phyloP scores from a whole-genome alignment of 495 filamentous ascomycete species.

The Friedmanniomyces endolithicus region DNA sequence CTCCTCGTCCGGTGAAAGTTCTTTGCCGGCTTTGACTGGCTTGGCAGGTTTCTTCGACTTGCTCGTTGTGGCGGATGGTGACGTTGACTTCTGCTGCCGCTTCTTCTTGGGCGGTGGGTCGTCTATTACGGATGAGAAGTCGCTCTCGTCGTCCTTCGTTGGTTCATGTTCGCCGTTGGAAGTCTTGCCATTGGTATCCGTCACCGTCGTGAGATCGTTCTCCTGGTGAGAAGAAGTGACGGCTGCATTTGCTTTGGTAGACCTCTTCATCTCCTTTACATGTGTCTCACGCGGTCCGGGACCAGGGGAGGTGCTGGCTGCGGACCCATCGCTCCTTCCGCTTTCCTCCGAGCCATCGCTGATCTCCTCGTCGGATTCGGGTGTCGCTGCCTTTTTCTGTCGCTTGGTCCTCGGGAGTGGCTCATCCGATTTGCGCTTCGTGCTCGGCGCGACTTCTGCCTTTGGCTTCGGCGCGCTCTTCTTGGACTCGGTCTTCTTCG shows the following conservation, averaged over 20 bases:
- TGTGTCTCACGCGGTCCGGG: too few species aligned
- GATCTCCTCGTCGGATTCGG: neutral
- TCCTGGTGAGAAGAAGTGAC: neutral
- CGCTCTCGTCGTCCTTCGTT: conserved; percentile 45
- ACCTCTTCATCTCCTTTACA: neutral
- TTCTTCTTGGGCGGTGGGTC: conserved; percentile 45
- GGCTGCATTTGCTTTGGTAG: neutral
- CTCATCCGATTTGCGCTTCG: conserved; percentile 21
- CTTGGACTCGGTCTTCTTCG: neutral
- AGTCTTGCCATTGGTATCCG: conserved; percentile 18
- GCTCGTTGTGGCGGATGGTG: conserved; percentile 20
- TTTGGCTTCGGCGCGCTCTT: conserved; percentile 6
- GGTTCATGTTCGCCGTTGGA: conserved; percentile 10
- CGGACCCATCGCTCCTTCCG: neutral
- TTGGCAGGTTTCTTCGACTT: conserved; percentile 12
- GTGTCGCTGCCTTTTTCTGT: neutral
- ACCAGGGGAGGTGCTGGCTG: too few species aligned
- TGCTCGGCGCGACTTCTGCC: neutral
- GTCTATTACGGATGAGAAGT: conserved; percentile 66
- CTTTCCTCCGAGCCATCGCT: neutral
- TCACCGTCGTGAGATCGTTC: neutral
- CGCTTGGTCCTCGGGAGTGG: conserved; percentile 3
- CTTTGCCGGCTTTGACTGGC: conserved; percentile 28
- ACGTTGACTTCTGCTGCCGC: conserved; percentile 28
- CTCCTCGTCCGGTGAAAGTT: conserved; percentile 52